Base-by-base conservation (phyloP, 768 basidiomycete species). In the Boletus patriciae region DNA sequence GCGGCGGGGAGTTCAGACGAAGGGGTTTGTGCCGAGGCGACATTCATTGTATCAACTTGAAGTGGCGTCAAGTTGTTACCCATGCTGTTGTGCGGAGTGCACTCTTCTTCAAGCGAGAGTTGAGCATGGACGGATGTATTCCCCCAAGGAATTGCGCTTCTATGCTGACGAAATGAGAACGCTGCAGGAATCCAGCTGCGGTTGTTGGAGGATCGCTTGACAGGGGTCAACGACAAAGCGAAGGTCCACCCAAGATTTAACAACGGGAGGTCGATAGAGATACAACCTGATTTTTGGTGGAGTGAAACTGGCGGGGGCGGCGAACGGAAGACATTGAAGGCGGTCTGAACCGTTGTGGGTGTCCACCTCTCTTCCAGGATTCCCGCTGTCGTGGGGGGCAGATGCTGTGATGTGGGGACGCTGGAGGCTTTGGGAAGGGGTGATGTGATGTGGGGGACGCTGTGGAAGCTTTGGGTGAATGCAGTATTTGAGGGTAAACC, bases 281-380 rank as follows among this genome's bases (percentile, higher is more conserved):
- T 37, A 18, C 1, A 3, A 21, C 15, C 34, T 6, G 41, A 33
- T 15, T 0, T 25, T 25, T 25, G 25, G 36, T 19, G 50, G 3
- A 8, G 3, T 31, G 27, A 18, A 13, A 12, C n/a, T n/a, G n/a
- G n/a, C n/a, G n/a, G n/a, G n/a, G 60, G 1, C 9, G 37, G 36
- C 19, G n/a, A n/a, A 34, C 25, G 25, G 25, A 2, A 1, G 6
- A 64, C 2, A 38, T n/a, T n/a, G n/a, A 56, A 67, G 25, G 41
- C 18, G 3, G 52, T 46, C 19, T 62, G 43, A 10, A 68, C 44
- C 7, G 50, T 45, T 3, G 63, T 57, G 4, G 51, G 46, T 16
- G 57, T 52, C 66, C 65, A 60, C 27, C 29, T 53, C 29, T 66
- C 65, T 23, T 62, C 55, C 3, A 62, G 40, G 33, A 29, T 55